phyloP scores from a whole-genome alignment of 495 filamentous ascomycete genomes.

The Annulohypoxylon maeteangense region DNA sequence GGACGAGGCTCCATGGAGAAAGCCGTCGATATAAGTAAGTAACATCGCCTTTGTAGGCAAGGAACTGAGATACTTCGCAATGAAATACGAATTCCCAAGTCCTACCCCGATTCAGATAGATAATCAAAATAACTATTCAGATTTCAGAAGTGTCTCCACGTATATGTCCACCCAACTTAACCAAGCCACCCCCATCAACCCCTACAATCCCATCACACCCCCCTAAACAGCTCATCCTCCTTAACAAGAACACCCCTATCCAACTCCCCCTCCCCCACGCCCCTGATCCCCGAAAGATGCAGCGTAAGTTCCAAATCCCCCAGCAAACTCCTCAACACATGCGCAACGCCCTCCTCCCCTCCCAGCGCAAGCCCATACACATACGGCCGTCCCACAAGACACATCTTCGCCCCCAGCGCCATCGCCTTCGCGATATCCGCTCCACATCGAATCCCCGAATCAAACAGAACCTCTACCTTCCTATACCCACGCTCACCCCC shows the following conservation, averaged over 20 bases:
- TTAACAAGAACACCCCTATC: conserved; percentile 5
- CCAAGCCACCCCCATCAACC: neutral
- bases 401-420: conserved; percentile 67
- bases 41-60: no score
- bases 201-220: no score
- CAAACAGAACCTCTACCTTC: conserved; percentile 66
- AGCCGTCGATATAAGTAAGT: no score
- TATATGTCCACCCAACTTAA: neutral
- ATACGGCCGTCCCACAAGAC: conserved; percentile 61
- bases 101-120: no score
- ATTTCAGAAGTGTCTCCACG: no score
- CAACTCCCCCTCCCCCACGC: conserved; percentile 13
- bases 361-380: conserved; percentile 38
- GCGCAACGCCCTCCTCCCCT: conserved; percentile 43
- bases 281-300: conserved; percentile 33
- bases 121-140: no score
- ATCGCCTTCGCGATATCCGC: conserved; percentile 70
- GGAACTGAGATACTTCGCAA: no score
- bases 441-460: conserved; percentile 69
- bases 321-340: conserved; percentile 37
- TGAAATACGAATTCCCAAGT: no score
- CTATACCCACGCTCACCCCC: neutral
- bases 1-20: no score
- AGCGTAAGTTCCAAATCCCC: conserved; percentile 42
- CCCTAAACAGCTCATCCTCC: conserved; percentile 33